These are phyloP conservation scores for Piper longum DNA, from an alignment of 164 flowering plant species.

Conservation along the genomic window DNA sequence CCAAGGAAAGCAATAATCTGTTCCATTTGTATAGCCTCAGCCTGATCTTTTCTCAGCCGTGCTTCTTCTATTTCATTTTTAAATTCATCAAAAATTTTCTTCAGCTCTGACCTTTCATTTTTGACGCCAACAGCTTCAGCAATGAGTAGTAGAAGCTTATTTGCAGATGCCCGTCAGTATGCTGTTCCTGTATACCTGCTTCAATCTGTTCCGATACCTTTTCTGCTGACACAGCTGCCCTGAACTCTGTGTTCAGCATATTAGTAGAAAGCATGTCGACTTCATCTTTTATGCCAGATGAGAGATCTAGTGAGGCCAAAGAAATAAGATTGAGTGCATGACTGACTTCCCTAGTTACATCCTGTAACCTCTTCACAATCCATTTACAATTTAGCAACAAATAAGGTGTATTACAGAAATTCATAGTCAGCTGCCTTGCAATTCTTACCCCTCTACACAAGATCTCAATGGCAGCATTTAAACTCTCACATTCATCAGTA, in stretches of 20 bases:
- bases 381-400: conserved; percentile 40
- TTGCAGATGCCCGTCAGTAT: conserved; percentile 48
- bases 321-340: conserved; percentile 43
- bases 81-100: conserved; percentile 52
- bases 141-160: conserved; percentile 38
- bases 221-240: conserved; percentile 43
- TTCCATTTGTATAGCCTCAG: conserved; percentile 76
- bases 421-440: conserved; percentile 29
- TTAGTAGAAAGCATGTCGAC: conserved; percentile 23
- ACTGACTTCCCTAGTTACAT: conserved; percentile 34
- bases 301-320: conserved; percentile 36
- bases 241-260: conserved; percentile 43
- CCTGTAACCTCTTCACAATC: conserved; percentile 28
- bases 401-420: conserved; percentile 48
- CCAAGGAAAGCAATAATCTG: conserved; percentile 66
- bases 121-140: conserved; percentile 55
- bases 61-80: conserved; percentile 50
- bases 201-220: conserved; percentile 50
- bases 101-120: conserved; percentile 30
- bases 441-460: conserved; percentile 28
- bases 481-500: conserved; percentile 18
- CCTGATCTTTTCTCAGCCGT: conserved; percentile 39
- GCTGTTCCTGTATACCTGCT: conserved; percentile 51
- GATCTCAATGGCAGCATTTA: conserved; percentile 28
- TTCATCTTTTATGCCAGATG: conserved; percentile 29